Evolutionary conservation across 208 protist species (phyloP), one percentile per base, ranked within the genome.

Genomic region (Leishmania amazonensis): DNA sequence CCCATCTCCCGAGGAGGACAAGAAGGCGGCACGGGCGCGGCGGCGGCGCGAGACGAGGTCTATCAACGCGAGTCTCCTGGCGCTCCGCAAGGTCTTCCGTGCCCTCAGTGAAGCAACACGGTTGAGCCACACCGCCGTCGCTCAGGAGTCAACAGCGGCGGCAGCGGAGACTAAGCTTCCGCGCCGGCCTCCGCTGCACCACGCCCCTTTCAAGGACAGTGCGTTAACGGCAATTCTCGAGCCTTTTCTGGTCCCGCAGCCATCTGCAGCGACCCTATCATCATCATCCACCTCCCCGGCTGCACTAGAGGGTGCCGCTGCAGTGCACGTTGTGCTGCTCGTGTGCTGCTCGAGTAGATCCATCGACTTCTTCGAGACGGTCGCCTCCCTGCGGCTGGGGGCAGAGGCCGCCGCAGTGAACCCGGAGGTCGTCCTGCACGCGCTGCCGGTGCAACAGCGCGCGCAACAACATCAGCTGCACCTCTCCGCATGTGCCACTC

Each of bases 21-120:
- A 79, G 42, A 49, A 68, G 68, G 88, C 76, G 40, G 80, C 70
- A n/a, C 82, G 70, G 15, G 79, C 58, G 58, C 78, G 81, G 71
- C 88, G 92, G 19, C 71, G n/a, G 54, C 71, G 79, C 21, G 92
- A 96, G 76, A 89, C 89, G 73, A 87, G 86, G 17, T 83, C 85
- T 84, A 97, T 97, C 79, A 97, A 97, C 86, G 89, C 87, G 47
- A 95, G 91, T n/a, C 83, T 97, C 73, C 87, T 97, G 42, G 92
- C 92, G 15, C 86, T 97, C 60, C 91, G 91, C 9, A 93, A 95
- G 68, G 94, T 97, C 11, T 86, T 97, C 9, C 92, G 93, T 58
- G 85, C 83, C 19, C 84, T 95, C 42, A 80, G 88, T 60, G 68
- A 86, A 47, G 71, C 76, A 1, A 75, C 71, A 8, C 53, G 17